These are phyloP conservation scores for Eucalyptus regnans DNA, from an alignment of 345 rosid genomes.

Conservation along the genomic window DNA sequence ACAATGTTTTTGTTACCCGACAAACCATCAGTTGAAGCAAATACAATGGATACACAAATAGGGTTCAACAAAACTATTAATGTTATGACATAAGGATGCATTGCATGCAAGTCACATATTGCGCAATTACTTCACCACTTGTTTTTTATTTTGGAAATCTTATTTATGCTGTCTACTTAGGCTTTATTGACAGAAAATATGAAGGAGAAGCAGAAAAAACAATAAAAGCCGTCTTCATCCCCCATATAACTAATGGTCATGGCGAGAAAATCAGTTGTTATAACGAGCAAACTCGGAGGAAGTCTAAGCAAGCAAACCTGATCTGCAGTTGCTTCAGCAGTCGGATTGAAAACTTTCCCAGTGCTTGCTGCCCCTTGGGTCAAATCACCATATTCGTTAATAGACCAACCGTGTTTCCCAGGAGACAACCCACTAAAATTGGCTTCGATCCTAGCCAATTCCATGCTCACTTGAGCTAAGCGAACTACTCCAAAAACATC, in stretches of 20 bases:
- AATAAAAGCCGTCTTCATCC: background rate
- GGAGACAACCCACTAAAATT: slow-evolving; percentile 70
- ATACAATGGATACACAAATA: background rate
- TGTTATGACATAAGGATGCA: background rate
- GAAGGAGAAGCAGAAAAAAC: background rate
- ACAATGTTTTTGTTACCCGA: background rate
- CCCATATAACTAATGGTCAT: background rate
- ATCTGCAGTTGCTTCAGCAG: slow-evolving; percentile 15
- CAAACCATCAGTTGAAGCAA: background rate
- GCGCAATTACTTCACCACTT: background rate
- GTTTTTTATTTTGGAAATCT: background rate
- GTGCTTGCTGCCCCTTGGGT: slow-evolving; percentile 88
- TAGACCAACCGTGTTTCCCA: slow-evolving; percentile 79
- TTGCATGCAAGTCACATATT: background rate
- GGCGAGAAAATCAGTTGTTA: background rate
- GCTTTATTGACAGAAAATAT: background rate
- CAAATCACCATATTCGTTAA: slow-evolving; percentile 91
- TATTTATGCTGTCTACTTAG: background rate
- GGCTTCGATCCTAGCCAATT: slow-evolving; percentile 83
- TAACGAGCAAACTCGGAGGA: background rate
- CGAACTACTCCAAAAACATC: slow-evolving; percentile 79
- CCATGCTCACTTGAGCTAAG: slow-evolving; percentile 87
- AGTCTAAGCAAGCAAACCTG: slow-evolving; percentile 23
- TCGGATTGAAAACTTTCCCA: slow-evolving; percentile 55
- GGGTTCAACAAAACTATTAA: background rate